Evolutionary conservation across 2,329 filamentous ascomycete genomes (phyloP).

Genomic region (Nectriaceae sp.): DNA sequence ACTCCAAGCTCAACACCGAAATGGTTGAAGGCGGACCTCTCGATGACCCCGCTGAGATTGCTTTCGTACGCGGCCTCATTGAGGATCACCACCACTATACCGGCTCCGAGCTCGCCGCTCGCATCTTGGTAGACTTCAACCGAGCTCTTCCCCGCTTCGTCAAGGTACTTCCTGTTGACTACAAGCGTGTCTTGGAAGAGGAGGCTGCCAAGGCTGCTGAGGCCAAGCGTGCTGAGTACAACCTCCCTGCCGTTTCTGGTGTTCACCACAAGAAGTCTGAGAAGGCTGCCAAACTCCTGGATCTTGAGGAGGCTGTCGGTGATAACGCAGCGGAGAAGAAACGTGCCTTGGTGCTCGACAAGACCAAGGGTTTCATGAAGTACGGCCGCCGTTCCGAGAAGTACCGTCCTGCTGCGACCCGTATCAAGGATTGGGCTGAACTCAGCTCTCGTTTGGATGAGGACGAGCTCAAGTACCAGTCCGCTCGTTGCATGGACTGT

Average conservation of each 20-base stretch:
- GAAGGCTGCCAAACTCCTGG: slow-evolving; percentile 71
- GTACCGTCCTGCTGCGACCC: slow-evolving; percentile 80
- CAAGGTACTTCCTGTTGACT: slow-evolving; percentile 92
- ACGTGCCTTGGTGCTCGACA: slow-evolving; percentile 89
- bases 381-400: slow-evolving; percentile 92
- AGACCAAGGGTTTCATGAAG: slow-evolving; percentile 97
- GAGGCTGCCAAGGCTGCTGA: slow-evolving; percentile 84
- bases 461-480: slow-evolving; percentile 95
- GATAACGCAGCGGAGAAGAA: slow-evolving; percentile 88
- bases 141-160: slow-evolving; percentile 87
- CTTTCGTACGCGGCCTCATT: slow-evolving; percentile 85
- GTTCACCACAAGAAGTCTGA: slow-evolving; percentile 63
- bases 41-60: slow-evolving; percentile 85
- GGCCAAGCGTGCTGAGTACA: slow-evolving; percentile 81
- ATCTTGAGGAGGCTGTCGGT: slow-evolving; percentile 89
- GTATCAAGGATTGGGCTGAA: slow-evolving; percentile 92
- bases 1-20: slow-evolving; percentile 92
- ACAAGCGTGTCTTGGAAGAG: slow-evolving; percentile 89
- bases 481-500: slow-evolving; percentile 97
- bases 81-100: slow-evolving; percentile 99
- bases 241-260: slow-evolving; percentile 74
- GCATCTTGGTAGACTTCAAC: slow-evolving; percentile 93
- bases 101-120: slow-evolving; percentile 89
- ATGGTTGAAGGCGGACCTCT: slow-evolving; percentile 91
- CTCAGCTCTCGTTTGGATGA: slow-evolving; percentile 84